These are phyloP conservation scores for Neospora caninum DNA, from an alignment of 169 alveolate species.

Conservation along the genomic window DNA sequence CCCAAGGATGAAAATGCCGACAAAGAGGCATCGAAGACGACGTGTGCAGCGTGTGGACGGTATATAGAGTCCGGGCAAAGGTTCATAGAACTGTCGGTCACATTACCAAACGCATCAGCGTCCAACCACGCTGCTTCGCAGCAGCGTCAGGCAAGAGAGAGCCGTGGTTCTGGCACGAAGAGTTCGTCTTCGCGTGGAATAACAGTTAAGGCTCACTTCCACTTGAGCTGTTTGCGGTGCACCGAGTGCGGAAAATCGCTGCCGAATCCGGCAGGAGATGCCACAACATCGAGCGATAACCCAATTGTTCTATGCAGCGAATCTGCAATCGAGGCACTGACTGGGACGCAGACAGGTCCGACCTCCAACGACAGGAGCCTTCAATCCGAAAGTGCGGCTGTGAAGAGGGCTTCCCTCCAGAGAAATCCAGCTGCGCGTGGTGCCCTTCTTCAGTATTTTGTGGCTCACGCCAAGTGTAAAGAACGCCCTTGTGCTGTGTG, in stretches of 20 bases:
- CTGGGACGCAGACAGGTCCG: background rate
- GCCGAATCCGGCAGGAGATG: background rate
- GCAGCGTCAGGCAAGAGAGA: background rate
- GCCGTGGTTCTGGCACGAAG: background rate
- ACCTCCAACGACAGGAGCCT: background rate
- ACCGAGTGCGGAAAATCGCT: background rate
- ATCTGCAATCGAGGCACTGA: background rate
- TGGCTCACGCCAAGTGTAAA: background rate
- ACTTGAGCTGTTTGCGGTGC: constrained; percentile 7
- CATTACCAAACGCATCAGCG: background rate
- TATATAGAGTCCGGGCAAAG: background rate
- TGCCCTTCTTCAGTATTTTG: background rate
- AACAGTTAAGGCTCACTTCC: background rate
- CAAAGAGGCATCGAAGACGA: background rate
- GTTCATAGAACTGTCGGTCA: constrained; percentile 2
- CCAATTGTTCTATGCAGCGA: background rate
- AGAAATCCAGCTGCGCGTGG: background rate
- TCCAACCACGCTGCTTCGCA: background rate
- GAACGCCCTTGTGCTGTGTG: constrained; percentile 28
- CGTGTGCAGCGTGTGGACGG: background rate
- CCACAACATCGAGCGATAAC: background rate
- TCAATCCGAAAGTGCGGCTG: background rate
- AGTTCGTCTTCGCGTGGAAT: background rate
- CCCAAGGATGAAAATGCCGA: background rate
- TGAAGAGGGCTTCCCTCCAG: background rate